Evolutionary conservation across 2,329 filamentous ascomycete genomes (phyloP), one percentile per base, ranked within the genome.

Genomic region (Cladosporium sphaerospermum): DNA sequence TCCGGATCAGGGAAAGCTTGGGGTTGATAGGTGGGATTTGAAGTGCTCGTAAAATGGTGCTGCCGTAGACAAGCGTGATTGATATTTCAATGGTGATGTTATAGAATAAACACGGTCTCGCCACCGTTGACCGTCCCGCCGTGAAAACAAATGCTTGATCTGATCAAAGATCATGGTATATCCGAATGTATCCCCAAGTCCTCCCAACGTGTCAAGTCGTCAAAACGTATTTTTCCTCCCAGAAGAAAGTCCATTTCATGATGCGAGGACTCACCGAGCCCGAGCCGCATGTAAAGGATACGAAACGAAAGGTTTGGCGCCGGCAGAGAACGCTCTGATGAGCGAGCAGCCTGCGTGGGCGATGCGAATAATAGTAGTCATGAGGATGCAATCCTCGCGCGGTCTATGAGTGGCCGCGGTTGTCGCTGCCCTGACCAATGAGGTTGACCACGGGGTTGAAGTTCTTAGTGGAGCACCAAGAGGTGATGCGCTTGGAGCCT

Each of bases 381-480:
- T 28, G 31, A 28, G 23, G 23, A 28, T 28, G 23, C 23, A 28
- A 28, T 18, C 18, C 11, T 43, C 13, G 1, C 13, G 16, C 6
- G 31, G 40, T 33, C 31, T 37, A 51, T 44, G 48, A 44, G 40
- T 51, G 48, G 18, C 48, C 48, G n/a, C 48, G 48, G 48, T 51
- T 28, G 28, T 60, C 62, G 43, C 60, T 56, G 36, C 63, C 60
- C 19, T 60, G 53, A 52, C 67, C 66, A 41, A 64, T 62, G n/a
- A 69, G 62, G 45, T 61, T 62, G 46, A 69, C 67, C 31, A 66
- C 62, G 1, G 67, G 65, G 59, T 69, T 69, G 62, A 68, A 69
- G 59, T 69, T 67, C 54, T 65, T 60, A 52, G 59, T 68, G 8
- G 55, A 58, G 54, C 67, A 69, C 45, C 60, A 55, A 13, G 52